phyloP scores from a whole-genome alignment of 352 stramenopile genomes.

The Phytophthora quininea region DNA sequence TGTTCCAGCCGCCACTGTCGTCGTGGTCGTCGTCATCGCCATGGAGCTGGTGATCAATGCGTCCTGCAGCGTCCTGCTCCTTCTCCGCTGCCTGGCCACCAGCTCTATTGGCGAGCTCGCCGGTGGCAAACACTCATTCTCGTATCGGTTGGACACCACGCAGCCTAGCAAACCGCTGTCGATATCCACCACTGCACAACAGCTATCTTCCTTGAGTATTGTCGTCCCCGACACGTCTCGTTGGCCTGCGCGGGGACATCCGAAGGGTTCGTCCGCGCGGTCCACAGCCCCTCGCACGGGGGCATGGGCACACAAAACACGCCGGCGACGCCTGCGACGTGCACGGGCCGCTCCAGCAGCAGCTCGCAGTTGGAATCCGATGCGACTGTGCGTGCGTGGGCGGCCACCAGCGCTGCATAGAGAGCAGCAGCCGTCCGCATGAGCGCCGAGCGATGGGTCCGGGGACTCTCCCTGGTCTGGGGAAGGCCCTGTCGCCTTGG shows the following conservation, averaged over 20 bases:
- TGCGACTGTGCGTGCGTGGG: slow-evolving; percentile 5
- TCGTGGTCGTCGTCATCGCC: neutral
- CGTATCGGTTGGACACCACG: slow-evolving; percentile 16
- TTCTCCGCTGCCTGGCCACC: slow-evolving; percentile 19
- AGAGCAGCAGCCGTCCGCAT: slow-evolving; percentile 30
- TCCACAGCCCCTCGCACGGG: slow-evolving; percentile 36
- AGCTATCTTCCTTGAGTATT: slow-evolving; percentile 41
- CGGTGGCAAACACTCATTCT: slow-evolving; percentile 35
- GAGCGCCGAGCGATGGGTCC: neutral
- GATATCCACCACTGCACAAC: slow-evolving; percentile 45
- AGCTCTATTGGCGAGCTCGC: slow-evolving; percentile 17
- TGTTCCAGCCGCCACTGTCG: slow-evolving; percentile 4
- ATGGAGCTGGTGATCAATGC: slow-evolving; percentile 1
- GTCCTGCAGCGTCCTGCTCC: slow-evolving; percentile 19
- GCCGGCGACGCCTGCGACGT: slow-evolving; percentile 36
- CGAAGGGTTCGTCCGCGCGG: slow-evolving; percentile 16
- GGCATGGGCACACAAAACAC: slow-evolving; percentile 46
- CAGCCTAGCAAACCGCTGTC: slow-evolving; percentile 41
- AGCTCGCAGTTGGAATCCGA: slow-evolving; percentile 21
- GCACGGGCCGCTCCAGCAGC: slow-evolving; percentile 24
- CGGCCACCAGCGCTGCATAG: slow-evolving; percentile 14
- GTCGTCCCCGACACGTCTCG: slow-evolving; percentile 18
- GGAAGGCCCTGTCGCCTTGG: neutral
- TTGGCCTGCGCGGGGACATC: slow-evolving; percentile 41
- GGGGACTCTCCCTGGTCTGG: neutral